phyloP scores from a whole-genome alignment of 2,329 filamentous ascomycete species.

The Aspergillus uvarum region DNA sequence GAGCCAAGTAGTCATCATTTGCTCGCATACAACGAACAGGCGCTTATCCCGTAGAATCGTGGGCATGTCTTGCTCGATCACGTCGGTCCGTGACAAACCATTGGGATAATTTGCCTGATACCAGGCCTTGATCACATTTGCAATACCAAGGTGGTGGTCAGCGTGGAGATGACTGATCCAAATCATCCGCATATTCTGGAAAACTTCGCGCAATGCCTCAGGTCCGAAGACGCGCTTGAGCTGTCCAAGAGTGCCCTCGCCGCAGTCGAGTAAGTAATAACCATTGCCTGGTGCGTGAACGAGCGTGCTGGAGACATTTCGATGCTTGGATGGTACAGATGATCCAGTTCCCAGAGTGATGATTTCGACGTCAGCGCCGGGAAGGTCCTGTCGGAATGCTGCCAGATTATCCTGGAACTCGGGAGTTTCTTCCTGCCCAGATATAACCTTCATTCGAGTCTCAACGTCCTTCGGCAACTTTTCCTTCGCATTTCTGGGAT shows the following conservation, averaged over 20 bases:
- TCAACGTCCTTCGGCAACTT: conserved; percentile 32
- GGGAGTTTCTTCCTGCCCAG: conserved; percentile 27
- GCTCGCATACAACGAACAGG: conserved; percentile 68
- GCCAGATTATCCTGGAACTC: conserved; percentile 35
- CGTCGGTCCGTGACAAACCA: conserved; percentile 40
- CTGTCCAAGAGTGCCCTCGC: conserved; percentile 89
- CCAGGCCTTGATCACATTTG: conserved; percentile 81
- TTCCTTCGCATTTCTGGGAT: conserved; percentile 20
- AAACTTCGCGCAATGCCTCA: conserved; percentile 65
- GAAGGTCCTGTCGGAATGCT: conserved; percentile 62
- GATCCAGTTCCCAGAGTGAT: conserved; percentile 90
- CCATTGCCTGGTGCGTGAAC: conserved; percentile 80
- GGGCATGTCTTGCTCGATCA: conserved; percentile 32
- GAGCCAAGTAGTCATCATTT: conserved; percentile 72
- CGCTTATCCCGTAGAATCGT: conserved; percentile 43
- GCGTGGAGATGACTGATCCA: conserved; percentile 97
- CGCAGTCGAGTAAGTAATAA: conserved; percentile 87
- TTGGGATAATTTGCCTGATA: conserved; percentile 56
- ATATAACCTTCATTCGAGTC: conserved; percentile 30
- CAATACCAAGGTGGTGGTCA: conserved; percentile 87
- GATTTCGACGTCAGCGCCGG: conserved; percentile 74
- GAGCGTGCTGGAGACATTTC: conserved; percentile 89
- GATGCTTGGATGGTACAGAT: conserved; percentile 84
- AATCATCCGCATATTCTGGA: conserved; percentile 76
- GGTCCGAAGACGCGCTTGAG: conserved; percentile 70